These are phyloP conservation scores for Candida boidinii DNA, from an alignment of 805 yeast species.

Conservation along the genomic window DNA sequence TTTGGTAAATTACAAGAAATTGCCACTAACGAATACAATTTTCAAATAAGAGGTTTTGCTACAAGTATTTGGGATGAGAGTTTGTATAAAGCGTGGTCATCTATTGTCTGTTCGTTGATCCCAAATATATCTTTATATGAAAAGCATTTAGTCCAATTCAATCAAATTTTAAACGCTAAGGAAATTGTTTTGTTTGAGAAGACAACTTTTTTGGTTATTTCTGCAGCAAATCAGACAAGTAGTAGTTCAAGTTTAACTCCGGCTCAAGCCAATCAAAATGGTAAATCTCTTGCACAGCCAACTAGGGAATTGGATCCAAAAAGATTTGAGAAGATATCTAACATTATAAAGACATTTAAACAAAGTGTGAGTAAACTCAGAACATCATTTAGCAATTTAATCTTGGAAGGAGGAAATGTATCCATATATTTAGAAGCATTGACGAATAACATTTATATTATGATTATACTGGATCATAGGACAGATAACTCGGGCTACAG, in stretches of 20 bases:
- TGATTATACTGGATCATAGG: constrained; percentile 26
- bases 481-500: constrained; percentile 8
- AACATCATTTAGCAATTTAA: constrained; percentile 71
- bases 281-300: no score
- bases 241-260: constrained; percentile 7
- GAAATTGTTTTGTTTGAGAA: constrained; percentile 90
- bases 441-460: constrained; percentile 28
- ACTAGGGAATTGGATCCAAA: constrained; percentile 80
- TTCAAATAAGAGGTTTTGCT: constrained; percentile 76
- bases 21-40: constrained; percentile 49
- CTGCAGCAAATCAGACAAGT: constrained; percentile 36
- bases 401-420: constrained; percentile 45
- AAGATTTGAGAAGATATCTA: constrained; percentile 87
- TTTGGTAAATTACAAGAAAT: constrained; percentile 73
- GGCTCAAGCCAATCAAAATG: constrained; percentile 6
- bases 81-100: constrained; percentile 94
- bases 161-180: constrained; percentile 68
- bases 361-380: constrained; percentile 85
- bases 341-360: constrained; percentile 88
- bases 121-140: constrained; percentile 85
- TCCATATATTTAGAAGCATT: constrained; percentile 27
- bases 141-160: constrained; percentile 63
- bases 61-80: constrained; percentile 98
- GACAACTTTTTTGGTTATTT: constrained; percentile 81
- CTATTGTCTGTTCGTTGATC: constrained; percentile 87